Base-by-base conservation (phyloP, 2,329 filamentous ascomycete species). In the Paracoccidioides lutzii region DNA sequence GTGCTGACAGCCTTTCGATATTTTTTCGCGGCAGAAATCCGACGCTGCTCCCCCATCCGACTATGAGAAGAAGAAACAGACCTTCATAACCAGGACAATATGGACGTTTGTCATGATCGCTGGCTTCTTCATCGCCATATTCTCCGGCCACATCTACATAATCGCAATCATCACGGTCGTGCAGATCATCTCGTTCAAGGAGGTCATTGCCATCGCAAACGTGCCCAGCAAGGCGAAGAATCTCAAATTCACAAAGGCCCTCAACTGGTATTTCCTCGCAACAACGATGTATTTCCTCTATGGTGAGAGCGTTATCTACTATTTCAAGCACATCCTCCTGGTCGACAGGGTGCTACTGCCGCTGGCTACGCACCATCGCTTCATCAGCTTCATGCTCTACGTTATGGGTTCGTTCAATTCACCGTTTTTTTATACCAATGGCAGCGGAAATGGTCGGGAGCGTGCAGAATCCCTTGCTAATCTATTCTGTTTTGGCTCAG, bases 241-340 rank as follows among this genome's bases (percentile, higher is more conserved):
- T 69, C 78, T 98, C 59, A 87, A 87, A 57, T 95, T 95, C 64
- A 96, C 91, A 62, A 96, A 96, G 77, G 90, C 88, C 62, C 77
- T 98, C 64, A 97, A 97, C 73, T 98, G 93, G 93, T 98, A 98
- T 73, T 98, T 95, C 77, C 80, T 98, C 54, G 93, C 90, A n/a
- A 89, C 88, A 32, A 95, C 91, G 63, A 97, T 98, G 91, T 98
- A 98, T 78, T 98, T 95, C 65, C 78, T 98, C 52, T 98, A 98
- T 69, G 93, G 93, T 67, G 93, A 98, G 75, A 96, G 89, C 66
- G 91, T 98, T 67, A 95, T 98, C 67, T 98, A 98, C 76, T 98
- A 98, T 75, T 98, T 98, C 76, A 98, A 98, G 79, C 93, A 98
- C 70, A 91, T 98, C 62, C 84, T 98, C 45, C 76, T 98, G 57